Evolutionary conservation across 164 flowering plant genomes (phyloP), one percentile per base, ranked within the genome.

Genomic region (Hamamelis virginiana): DNA sequence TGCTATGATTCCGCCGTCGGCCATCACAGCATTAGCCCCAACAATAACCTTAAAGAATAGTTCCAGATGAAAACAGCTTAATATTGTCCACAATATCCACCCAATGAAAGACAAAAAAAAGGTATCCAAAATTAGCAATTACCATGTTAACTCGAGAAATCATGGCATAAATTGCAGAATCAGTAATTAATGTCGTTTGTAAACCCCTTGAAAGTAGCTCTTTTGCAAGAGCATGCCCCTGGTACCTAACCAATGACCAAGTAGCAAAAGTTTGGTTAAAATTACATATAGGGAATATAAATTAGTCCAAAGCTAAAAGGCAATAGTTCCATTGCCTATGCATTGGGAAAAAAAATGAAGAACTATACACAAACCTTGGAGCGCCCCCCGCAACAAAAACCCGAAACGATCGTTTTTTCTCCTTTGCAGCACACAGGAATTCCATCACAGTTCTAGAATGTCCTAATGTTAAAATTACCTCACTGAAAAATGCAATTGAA

Each of bases 11-110:
- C 98, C 97, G 62, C 98, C 99, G 85, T 96, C 91, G 44, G 98
- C 97, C 99, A 96, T 96, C 55, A 96, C 89, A 75, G 97, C 98
- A 88, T 91, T 98, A 75, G 96, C 99, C 75, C 99, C 99, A 77
- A 96, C 96, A 53, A 96, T 90, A 53, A 96, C 99, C 99, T 96
- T 72, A 65, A 26, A 46, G 58, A 25, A 56, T 69, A 50, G 69
- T 64, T 59, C 26, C 66, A 71, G 41, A 41, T 45, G 13, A 62
- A 33, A 19, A 14, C 21, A 47, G 41, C 41, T 33, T 33, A 58
- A 55, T 69, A 62, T 33, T 70, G 43, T 51, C 12, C 45, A 64
- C 18, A 22, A 45, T 68, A 27, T 48, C 12, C 22, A 18, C 12
- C 0, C 26, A 19, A 33, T 2, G 41, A 33, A 51, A n/a, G 59